A percentile compares a stretch with the other conserved stretches of the same genome.
Evolutionary conservation across 371 early-diverging fungal species (phyloP).

Genomic region (Saksenaea oblongispora): DNA sequence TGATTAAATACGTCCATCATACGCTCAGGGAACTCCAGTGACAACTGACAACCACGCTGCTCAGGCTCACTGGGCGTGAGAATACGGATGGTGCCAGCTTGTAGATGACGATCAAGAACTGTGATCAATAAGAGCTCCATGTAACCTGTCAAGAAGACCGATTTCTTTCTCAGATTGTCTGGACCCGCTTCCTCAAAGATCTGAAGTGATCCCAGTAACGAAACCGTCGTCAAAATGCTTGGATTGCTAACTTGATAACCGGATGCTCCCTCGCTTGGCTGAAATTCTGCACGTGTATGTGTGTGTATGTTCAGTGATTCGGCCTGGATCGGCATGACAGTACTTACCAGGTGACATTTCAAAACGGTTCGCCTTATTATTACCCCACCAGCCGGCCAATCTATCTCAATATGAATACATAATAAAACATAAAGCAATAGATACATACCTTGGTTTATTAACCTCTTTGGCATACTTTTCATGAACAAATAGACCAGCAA

Average conservation of each 20-base stretch:
- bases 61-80: constrained; percentile 80
- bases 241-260: constrained; percentile 93
- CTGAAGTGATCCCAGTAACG: constrained; percentile 77
- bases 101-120: constrained; percentile 31
- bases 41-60: constrained; percentile 89
- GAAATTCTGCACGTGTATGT: constrained; percentile 45
- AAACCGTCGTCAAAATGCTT: constrained; percentile 68
- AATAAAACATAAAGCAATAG: no score
- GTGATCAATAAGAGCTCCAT: constrained; percentile 64
- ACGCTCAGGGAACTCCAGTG: constrained; percentile 66
- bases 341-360: constrained; percentile 70
- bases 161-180: constrained; percentile 69
- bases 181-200: constrained; percentile 80
- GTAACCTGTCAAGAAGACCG: constrained; percentile 78
- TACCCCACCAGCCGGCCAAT: constrained; percentile 96
- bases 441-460: constrained; percentile 54
- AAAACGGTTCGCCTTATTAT: constrained; percentile 78
- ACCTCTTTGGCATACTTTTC: constrained; percentile 65
- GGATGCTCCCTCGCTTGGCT: constrained; percentile 79
- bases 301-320: neutral
- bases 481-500: constrained; percentile 89
- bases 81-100: constrained; percentile 57
- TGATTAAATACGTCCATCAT: constrained; percentile 62
- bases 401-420: constrained; percentile 32
- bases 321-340: neutral